Base-by-base conservation (phyloP, 495 filamentous ascomycete species). In the Daldinia caldariorum region DNA sequence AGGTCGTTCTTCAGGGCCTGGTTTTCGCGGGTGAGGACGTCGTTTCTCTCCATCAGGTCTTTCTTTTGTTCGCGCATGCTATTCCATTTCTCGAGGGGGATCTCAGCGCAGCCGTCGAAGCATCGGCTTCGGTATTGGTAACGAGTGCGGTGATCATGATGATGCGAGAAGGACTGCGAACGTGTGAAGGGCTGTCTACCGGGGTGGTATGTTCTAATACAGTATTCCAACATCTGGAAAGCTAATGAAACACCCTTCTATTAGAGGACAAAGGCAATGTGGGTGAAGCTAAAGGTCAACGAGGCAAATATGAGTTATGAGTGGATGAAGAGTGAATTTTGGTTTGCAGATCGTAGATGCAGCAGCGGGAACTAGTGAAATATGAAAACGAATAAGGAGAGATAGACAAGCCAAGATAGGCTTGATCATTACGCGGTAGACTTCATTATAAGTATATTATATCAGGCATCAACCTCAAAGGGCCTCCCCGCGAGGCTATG, bases 41-140 rank as follows among this genome's bases (percentile, higher is more conserved):
- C 67, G 47, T 69, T 70, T 7, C 14, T 51, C 18, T 43, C 50
- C 22, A 38, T 47, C 8, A 72, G 7, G 34, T 32, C 59, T n/a
- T 68, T 70, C 41, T 77, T 72, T 20, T 68, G 64, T 14, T 70
- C 58, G 57, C 61, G 29, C 10, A 75, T 41, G 55, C 26, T 66
- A 57, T 73, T 70, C 73, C 70, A 77, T 29, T 69, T 41, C 14
- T 75, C 75, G 29, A 66, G 10, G 9, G 70, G 35, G 56, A 77
- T 58, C 22, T 70, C 63, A 35, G 75, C 73, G 35, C 73, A 76
- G 73, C 66, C 61, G n/a, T 76, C 73, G 49, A 43, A 64, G 55
- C 73, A 76, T 61, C 64, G 60, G 9, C 61, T 18, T 18, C 57
- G 66, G 49, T 41, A 43, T 29, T 66, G 66, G 50, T 58, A 47